Evolutionary conservation across 306 rosid genomes (phyloP).

Genomic region (Cicer arietinum): DNA sequence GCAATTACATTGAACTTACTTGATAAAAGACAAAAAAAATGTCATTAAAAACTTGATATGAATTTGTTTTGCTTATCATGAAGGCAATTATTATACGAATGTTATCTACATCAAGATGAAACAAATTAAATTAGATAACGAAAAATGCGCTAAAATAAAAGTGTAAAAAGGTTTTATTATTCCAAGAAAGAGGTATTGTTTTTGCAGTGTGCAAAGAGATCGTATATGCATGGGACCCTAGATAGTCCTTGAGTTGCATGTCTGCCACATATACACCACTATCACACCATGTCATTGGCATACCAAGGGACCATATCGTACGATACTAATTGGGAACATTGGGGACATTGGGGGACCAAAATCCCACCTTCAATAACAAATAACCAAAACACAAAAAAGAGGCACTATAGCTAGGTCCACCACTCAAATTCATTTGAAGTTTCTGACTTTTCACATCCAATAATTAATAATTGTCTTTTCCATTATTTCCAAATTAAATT

Average conservation of each 20-base stretch:
- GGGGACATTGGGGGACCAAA: constrained; percentile 41
- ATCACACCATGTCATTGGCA: constrained; percentile 14
- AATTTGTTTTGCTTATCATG: no score
- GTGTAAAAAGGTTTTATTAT: neutral
- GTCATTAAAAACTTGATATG: no score
- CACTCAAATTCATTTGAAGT: constrained; percentile 5
- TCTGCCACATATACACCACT: constrained; percentile 54
- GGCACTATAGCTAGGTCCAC: constrained; percentile 13
- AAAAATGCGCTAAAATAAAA: no score
- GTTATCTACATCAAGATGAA: no score
- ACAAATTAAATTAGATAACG: no score
- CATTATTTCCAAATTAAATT: no score
- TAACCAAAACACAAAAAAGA: neutral
- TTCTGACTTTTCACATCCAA: constrained; percentile 1
- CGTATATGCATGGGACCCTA: constrained; percentile 46
- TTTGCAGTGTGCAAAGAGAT: constrained; percentile 47
- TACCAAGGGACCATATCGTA: constrained; percentile 50
- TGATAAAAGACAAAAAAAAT: no score
- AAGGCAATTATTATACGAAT: no score
- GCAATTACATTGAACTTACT: no score
- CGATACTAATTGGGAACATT: constrained; percentile 5
- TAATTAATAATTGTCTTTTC: neutral
- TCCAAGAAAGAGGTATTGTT: neutral
- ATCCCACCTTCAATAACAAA: neutral
- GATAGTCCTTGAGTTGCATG: constrained; percentile 56